Conservation (phyloP, 352 stramenopile species). For the Globisporangium viniferum region DNA sequence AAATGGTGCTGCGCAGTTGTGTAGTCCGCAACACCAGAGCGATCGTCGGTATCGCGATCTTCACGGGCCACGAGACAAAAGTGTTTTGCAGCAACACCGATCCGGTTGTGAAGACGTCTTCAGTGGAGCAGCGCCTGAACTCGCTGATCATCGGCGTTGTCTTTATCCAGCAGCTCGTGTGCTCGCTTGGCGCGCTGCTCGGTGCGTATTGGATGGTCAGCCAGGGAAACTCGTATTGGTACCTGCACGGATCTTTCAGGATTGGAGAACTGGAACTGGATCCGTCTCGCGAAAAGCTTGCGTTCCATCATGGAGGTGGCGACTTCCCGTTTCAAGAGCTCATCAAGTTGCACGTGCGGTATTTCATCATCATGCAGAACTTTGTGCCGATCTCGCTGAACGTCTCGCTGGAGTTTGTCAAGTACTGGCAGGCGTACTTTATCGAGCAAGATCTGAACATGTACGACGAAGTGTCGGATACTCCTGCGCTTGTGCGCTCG, state of each 20-base stretch:
- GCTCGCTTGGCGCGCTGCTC: conserved; percentile 56
- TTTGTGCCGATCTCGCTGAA: conserved; percentile 99
- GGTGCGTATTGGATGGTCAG: conserved; percentile 68
- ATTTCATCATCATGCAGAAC: conserved; percentile 97
- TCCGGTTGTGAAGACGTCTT: conserved; percentile 74
- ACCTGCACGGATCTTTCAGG: conserved; percentile 28
- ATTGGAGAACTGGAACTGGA: neutral
- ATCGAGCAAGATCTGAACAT: conserved; percentile 91
- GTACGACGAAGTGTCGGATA: conserved; percentile 91
- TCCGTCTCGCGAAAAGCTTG: neutral
- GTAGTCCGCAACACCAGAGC: conserved; percentile 85
- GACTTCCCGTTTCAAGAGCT: conserved; percentile 53
- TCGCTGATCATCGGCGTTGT: conserved; percentile 70
- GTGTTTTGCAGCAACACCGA: conserved; percentile 83
- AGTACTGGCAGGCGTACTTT: conserved; percentile 95
- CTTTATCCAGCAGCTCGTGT: conserved; percentile 74
- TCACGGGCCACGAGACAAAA: conserved; percentile 87
- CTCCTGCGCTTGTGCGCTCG: conserved; percentile 70
- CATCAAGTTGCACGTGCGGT: conserved; percentile 85
- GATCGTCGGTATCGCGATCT: conserved; percentile 84
- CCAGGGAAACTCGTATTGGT: conserved; percentile 65
- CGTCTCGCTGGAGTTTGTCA: conserved; percentile 96
- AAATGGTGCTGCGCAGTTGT: conserved; percentile 89
- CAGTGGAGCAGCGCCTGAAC: conserved; percentile 72
- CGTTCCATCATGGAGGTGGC: conserved; percentile 8